phyloP scores from a whole-genome alignment of 306 rosid species.

The Trichosanthes truncata region DNA sequence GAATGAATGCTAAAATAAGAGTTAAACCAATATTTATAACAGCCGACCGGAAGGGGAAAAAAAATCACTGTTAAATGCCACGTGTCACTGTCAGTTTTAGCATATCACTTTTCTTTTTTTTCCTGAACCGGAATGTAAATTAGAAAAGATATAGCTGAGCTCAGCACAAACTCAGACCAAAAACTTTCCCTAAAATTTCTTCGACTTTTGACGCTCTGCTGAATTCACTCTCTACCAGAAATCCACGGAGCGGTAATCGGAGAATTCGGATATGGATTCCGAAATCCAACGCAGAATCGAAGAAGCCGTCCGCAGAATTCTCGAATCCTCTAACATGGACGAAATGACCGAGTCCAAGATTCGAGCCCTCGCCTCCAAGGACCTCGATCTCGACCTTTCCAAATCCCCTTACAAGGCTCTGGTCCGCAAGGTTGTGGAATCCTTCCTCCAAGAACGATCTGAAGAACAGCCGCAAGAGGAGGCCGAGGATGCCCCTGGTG shows the following conservation, averaged over 20 bases:
- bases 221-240: not conserved
- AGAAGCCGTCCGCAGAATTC: slow-evolving; percentile 46
- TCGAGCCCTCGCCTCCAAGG: slow-evolving; percentile 58
- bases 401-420: slow-evolving; percentile 47
- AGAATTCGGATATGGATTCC: slow-evolving; percentile 36
- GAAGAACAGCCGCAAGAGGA: slow-evolving; percentile 10
- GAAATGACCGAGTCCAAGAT: slow-evolving; percentile 67
- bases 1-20: no score
- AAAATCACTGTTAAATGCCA: not conserved
- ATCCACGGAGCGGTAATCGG: not conserved
- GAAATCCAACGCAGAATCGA: slow-evolving; percentile 44
- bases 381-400: slow-evolving; percentile 56
- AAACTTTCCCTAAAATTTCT: not conserved
- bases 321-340: slow-evolving; percentile 67
- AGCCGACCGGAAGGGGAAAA: not conserved
- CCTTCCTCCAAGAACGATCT: slow-evolving; percentile 45
- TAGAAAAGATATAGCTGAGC: not conserved
- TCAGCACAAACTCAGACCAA: not conserved
- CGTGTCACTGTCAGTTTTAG: not conserved
- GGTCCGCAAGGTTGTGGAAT: slow-evolving; percentile 49
- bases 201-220: no score
- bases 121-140: not conserved
- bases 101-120: not conserved
- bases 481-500: not conserved
- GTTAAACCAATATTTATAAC: no score